These are phyloP conservation scores for Artemisia annua DNA, from an alignment of 129 eudicot species.

Conservation along the genomic window DNA sequence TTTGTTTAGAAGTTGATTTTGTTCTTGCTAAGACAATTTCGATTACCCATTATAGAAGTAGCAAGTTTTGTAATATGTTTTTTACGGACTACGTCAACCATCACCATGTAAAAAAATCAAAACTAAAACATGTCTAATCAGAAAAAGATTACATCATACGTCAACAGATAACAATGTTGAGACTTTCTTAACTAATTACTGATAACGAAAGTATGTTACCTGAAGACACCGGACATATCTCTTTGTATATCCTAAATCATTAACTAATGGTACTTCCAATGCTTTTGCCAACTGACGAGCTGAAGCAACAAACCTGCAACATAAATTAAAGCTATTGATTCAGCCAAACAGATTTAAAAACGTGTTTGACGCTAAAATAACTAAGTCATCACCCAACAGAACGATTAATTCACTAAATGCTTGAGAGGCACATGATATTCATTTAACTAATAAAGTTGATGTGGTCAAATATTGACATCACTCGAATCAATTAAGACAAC, in stretches of 20 bases:
- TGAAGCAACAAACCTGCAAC: slow-evolving; percentile 88
- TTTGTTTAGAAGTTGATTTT: neutral
- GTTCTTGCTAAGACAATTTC: neutral
- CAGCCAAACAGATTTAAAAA: slow-evolving; percentile 7
- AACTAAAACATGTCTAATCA: neutral
- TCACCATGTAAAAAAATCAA: neutral
- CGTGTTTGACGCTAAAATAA: neutral
- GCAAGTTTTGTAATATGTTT: neutral
- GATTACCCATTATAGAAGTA: neutral
- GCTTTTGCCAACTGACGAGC: slow-evolving; percentile 98
- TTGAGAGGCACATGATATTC: neutral
- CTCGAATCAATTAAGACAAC: neutral
- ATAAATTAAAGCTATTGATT: slow-evolving; percentile 13
- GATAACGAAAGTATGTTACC: slow-evolving; percentile 45
- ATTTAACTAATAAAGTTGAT: neutral
- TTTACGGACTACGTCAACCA: neutral
- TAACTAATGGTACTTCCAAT: slow-evolving; percentile 95
- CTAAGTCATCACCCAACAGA: slow-evolving; percentile 11
- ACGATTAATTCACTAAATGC: neutral
- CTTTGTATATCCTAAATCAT: slow-evolving; percentile 98
- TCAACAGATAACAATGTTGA: no score
- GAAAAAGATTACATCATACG: neutral
- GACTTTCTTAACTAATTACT: neutral
- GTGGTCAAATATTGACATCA: neutral
- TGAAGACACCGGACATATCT: slow-evolving; percentile 99